Evolutionary conservation across 2,329 filamentous ascomycete species (phyloP).

Genomic region (Fusarium sambucinum): DNA sequence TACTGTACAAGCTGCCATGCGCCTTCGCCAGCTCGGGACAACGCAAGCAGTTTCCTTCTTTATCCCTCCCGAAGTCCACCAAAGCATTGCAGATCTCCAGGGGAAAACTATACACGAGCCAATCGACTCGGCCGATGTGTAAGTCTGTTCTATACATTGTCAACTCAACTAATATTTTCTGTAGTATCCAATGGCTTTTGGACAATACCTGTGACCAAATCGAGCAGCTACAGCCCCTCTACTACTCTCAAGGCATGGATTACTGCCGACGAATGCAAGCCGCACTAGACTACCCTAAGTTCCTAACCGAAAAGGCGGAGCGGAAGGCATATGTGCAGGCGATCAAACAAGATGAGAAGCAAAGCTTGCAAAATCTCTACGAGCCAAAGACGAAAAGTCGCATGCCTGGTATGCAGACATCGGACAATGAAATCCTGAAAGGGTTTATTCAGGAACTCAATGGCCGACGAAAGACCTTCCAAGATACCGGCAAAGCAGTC

Average conservation of each 20-base stretch:
- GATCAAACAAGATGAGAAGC: slow-evolving; percentile 63
- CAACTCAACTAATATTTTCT: slow-evolving; percentile 7
- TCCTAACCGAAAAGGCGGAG: slow-evolving; percentile 55
- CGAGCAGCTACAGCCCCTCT: slow-evolving; percentile 69
- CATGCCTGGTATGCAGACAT: slow-evolving; percentile 15
- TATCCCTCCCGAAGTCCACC: slow-evolving; percentile 70
- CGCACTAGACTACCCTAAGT: slow-evolving; percentile 57
- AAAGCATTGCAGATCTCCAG: slow-evolving; percentile 66
- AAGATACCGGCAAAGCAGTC: slow-evolving; percentile 44
- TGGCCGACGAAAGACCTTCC: slow-evolving; percentile 38
- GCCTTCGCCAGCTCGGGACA: slow-evolving; percentile 67
- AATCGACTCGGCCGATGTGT: slow-evolving; percentile 44
- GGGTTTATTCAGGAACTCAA: slow-evolving; percentile 43
- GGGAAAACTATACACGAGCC: slow-evolving; percentile 39
- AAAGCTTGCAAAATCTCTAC: slow-evolving; percentile 71
- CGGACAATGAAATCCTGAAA: slow-evolving; percentile 26
- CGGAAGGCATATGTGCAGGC: slow-evolving; percentile 52
- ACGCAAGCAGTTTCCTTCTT: slow-evolving; percentile 68
- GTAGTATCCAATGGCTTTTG: slow-evolving; percentile 65
- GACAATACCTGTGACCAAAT: slow-evolving; percentile 71
- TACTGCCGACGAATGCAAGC: slow-evolving; percentile 69
- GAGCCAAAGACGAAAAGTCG: slow-evolving; percentile 49
- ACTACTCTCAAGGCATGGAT: slow-evolving; percentile 69
- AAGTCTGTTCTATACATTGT: slow-evolving; percentile 46
- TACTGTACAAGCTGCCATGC: slow-evolving; percentile 69